Conservation (phyloP, 257 asterid genomes). For the Galeopsis tetrahit region DNA sequence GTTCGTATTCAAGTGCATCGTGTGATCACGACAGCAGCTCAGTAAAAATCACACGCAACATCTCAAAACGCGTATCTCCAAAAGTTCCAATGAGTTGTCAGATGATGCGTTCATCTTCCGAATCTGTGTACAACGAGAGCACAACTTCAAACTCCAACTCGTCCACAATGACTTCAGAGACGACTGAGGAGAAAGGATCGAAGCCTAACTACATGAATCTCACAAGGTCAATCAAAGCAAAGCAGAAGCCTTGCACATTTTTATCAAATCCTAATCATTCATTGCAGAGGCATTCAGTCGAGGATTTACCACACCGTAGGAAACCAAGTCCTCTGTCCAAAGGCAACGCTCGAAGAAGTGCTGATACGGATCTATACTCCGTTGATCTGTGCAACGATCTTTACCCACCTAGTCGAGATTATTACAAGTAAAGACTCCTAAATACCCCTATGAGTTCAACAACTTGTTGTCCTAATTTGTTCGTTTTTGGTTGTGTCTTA, state of each 20-base stretch:
- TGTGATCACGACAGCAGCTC: constrained; percentile 42
- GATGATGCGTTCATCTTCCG: constrained; percentile 57
- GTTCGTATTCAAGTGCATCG: constrained; percentile 45
- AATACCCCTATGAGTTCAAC: constrained; percentile 41
- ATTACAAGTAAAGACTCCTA: constrained; percentile 10
- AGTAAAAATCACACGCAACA: constrained; percentile 16
- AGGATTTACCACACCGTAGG: constrained; percentile 46
- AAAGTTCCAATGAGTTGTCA: constrained; percentile 56
- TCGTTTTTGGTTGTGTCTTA: neutral
- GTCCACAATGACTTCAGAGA: constrained; percentile 61
- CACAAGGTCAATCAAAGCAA: constrained; percentile 56
- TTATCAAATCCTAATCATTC: constrained; percentile 29
- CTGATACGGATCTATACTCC: constrained; percentile 55
- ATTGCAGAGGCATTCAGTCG: constrained; percentile 58
- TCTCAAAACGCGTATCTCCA: constrained; percentile 39
- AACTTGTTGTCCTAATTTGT: constrained; percentile 46
- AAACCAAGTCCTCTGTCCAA: constrained; percentile 72
- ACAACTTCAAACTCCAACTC: constrained; percentile 77
- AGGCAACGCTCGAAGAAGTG: constrained; percentile 64
- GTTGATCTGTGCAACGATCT: constrained; percentile 57
- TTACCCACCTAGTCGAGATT: constrained; percentile 49
- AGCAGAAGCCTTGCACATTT: constrained; percentile 39
- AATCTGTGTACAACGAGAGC: constrained; percentile 61
- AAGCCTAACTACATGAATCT: constrained; percentile 75
- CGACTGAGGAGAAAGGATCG: constrained; percentile 48